Evolutionary conservation across 129 eudicot genomes (phyloP).

Genomic region (Flaveria robusta): DNA sequence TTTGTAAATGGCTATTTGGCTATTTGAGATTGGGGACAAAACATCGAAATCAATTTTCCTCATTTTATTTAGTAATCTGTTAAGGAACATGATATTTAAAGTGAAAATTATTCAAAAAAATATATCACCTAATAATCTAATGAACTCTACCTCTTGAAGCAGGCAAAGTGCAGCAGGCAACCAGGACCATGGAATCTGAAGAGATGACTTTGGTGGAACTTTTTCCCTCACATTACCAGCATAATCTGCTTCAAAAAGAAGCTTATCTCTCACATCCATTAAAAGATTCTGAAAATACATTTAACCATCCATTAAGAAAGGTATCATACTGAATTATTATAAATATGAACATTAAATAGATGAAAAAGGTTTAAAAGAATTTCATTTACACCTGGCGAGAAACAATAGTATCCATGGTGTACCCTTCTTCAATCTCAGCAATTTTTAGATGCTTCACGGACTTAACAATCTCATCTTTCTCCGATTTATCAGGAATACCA

Average conservation of each 20-base stretch:
- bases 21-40: background rate
- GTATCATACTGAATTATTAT: conserved; percentile 13
- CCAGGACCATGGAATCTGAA: conserved; percentile 97
- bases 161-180: conserved; percentile 95
- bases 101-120: background rate
- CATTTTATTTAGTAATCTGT: background rate
- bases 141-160: conserved; percentile 88
- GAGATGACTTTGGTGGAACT: conserved; percentile 80
- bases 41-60: background rate
- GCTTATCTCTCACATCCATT: conserved; percentile 94
- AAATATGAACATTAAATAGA: background rate
- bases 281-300: conserved; percentile 64
- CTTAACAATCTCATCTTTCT: conserved; percentile 95
- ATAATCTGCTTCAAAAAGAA: conserved; percentile 95
- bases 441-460: conserved; percentile 76
- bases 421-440: conserved; percentile 91
- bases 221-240: conserved; percentile 83
- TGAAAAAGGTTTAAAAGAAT: too few species aligned
- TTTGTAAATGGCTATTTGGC: background rate
- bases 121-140: conserved; percentile 2
- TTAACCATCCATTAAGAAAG: background rate
- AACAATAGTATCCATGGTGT: conserved; percentile 70
- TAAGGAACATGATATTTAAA: background rate
- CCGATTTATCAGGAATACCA: conserved; percentile 81
- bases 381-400: conserved; percentile 70